Base-by-base conservation (phyloP, 2,329 filamentous ascomycete species). In the Epichloe brachyelytri region DNA sequence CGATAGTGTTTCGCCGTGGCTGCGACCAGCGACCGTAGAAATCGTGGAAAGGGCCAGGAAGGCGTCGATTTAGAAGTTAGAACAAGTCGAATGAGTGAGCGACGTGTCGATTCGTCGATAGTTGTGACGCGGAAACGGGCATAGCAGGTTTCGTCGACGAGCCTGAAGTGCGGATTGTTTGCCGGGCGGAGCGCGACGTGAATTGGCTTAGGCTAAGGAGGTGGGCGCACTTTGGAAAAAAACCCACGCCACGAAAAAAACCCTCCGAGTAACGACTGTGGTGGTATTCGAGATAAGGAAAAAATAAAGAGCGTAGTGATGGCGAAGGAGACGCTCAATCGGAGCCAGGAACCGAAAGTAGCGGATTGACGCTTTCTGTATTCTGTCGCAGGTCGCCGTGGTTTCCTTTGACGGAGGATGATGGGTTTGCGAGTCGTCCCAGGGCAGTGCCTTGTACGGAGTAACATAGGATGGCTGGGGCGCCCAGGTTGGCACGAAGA, bases 1-100 rank as follows among this genome's bases (percentile, higher is more conserved):
- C 66, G 59, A 58, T 57, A 49, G 56, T 56, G 55, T 58, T 43
- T 57, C 53, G 55, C 50, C 53, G 50, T 48, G 41, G 19, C 33
- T 41, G 22, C 30, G 17, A 37, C 40, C 30, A 43, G 51, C 53
- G 33, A 49, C 33, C 5, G 30, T 14, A 3, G 6, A 41, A 43
- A 40, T 51, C 46, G 15, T 22, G 37, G 37, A 34, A 20, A 47
- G 12, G 39, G 36, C 36, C 46, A 20, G 34, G 12, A 12, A 14
- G n/a, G 49, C 17, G 12, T 43, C 36, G 12, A 46, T n/a, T n/a
- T 8, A 7, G 15, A 34, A 49, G 26, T 39, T n/a, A 46, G 19
- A 15, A 37, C 26, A 49, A 40, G 41, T 43, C 20, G 22, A 19
- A 44, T 15, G 20, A 39, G 26, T 26, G 19, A 38, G 11, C n/a